Conservation (phyloP, 768 basidiomycete genomes). For the Hericium rajendrae region DNA sequence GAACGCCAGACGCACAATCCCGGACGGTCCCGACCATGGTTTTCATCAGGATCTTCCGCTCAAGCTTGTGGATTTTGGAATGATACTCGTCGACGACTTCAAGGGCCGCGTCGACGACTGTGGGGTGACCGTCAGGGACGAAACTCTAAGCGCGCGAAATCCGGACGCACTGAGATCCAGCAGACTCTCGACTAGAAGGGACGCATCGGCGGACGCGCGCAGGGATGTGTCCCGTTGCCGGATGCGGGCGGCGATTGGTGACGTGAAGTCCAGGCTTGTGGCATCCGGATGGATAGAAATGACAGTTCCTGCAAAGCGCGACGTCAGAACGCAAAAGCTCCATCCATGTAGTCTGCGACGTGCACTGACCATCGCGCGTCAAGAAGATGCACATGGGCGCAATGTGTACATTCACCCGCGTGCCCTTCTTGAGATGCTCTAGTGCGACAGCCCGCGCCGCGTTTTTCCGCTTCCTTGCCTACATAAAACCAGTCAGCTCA, state of each 20-base stretch:
- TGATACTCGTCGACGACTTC: slow-evolving; percentile 66
- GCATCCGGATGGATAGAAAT: slow-evolving; percentile 46
- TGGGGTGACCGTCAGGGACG: neutral
- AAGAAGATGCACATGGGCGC: slow-evolving; percentile 63
- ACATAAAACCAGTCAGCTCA: slow-evolving; percentile 10
- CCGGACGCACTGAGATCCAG: slow-evolving; percentile 40
- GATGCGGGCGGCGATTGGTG: slow-evolving; percentile 50
- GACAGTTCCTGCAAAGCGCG: slow-evolving; percentile 40
- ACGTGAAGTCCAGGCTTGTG: slow-evolving; percentile 34
- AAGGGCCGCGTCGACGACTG: slow-evolving; percentile 61
- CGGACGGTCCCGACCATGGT: slow-evolving; percentile 54
- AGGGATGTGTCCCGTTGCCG: slow-evolving; percentile 49
- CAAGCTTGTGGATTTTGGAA: slow-evolving; percentile 49
- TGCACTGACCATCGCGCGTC: slow-evolving; percentile 46
- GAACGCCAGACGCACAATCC: slow-evolving; percentile 30
- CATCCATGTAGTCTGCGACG: neutral
- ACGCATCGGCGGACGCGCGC: slow-evolving; percentile 54
- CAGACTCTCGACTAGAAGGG: slow-evolving; percentile 58
- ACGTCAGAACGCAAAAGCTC: neutral
- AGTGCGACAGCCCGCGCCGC: slow-evolving; percentile 19
- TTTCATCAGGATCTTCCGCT: slow-evolving; percentile 47
- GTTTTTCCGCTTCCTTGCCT: slow-evolving; percentile 24
- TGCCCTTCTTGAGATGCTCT: slow-evolving; percentile 38
- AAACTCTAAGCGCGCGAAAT: neutral
- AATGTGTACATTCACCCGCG: slow-evolving; percentile 49